phyloP scores from a whole-genome alignment of 192 early-diverging fungal genomes.

The Coemansia sp. region DNA sequence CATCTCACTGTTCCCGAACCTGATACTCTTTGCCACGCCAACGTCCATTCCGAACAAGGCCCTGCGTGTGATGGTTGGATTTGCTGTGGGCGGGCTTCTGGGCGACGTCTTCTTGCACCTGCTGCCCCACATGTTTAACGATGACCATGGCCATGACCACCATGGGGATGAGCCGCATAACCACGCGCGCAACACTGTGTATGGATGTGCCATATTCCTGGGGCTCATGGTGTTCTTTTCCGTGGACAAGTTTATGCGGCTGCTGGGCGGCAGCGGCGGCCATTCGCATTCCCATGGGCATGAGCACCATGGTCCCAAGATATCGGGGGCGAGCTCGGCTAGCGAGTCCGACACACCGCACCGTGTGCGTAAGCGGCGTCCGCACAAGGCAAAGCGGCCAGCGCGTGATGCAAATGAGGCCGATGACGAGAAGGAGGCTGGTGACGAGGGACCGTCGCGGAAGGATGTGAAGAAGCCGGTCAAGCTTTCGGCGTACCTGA shows the following conservation, averaged over 20 bases:
- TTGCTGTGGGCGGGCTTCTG: slow-evolving; percentile 80
- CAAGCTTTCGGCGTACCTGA: slow-evolving; percentile 70
- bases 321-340: slow-evolving; percentile 9
- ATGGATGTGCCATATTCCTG: slow-evolving; percentile 69
- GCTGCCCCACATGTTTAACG: slow-evolving; percentile 69
- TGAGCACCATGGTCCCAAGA: slow-evolving; percentile 29
- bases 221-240: slow-evolving; percentile 72
- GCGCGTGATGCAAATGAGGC: slow-evolving; percentile 31
- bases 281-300: slow-evolving; percentile 53
- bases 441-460: not conserved
- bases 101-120: slow-evolving; percentile 84
- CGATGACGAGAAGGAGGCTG: slow-evolving; percentile 38
- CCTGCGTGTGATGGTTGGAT: slow-evolving; percentile 67
- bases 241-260: slow-evolving; percentile 81
- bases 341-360: slow-evolving; percentile 21
- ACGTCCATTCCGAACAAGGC: slow-evolving; percentile 53
- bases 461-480: slow-evolving; percentile 30
- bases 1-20: slow-evolving; percentile 76
- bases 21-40: slow-evolving; percentile 74
- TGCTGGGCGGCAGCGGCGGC: slow-evolving; percentile 55
- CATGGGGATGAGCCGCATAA: slow-evolving; percentile 38
- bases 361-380: slow-evolving; percentile 27
- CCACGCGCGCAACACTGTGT: slow-evolving; percentile 52
- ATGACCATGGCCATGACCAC: slow-evolving; percentile 40
- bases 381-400: slow-evolving; percentile 2